Conservation (phyloP, 768 basidiomycete genomes). For the Hypholoma sublateritium region DNA sequence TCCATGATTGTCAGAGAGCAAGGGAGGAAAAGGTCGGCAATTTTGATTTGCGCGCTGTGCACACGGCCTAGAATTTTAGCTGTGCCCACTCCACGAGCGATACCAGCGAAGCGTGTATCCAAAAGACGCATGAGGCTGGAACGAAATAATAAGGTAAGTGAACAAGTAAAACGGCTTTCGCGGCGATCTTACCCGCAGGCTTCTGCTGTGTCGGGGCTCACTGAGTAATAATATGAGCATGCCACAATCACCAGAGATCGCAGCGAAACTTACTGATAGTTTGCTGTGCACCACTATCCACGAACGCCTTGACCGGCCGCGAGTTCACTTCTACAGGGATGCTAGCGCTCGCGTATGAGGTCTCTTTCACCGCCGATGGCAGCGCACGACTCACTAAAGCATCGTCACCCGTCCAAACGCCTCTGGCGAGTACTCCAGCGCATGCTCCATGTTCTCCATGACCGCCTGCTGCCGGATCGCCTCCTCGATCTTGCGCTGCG, state of each 20-base stretch:
- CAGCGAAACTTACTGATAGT: constrained; percentile 78
- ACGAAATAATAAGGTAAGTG: constrained; percentile 2
- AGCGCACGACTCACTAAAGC: constrained; percentile 75
- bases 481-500: constrained; percentile 92
- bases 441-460: constrained; percentile 90
- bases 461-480: constrained; percentile 88
- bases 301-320: constrained; percentile 89
- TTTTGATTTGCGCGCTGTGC: constrained; percentile 89
- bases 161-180: background rate
- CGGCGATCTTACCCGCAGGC: constrained; percentile 67
- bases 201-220: constrained; percentile 92
- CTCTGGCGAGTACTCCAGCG: constrained; percentile 91
- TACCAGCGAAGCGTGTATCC: constrained; percentile 84
- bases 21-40: constrained; percentile 80
- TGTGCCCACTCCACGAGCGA: constrained; percentile 92
- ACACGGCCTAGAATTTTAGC: constrained; percentile 93
- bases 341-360: constrained; percentile 35
- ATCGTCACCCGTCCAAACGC: constrained; percentile 92
- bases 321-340: constrained; percentile 93
- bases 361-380: background rate
- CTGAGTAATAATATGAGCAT: constrained; percentile 34
- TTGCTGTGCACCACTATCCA: constrained; percentile 95
- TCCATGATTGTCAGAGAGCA: constrained; percentile 97
- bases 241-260: background rate
- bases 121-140: constrained; percentile 88